phyloP scores from a whole-genome alignment of 306 rosid species.

The Macrotyloma uniflorum region DNA sequence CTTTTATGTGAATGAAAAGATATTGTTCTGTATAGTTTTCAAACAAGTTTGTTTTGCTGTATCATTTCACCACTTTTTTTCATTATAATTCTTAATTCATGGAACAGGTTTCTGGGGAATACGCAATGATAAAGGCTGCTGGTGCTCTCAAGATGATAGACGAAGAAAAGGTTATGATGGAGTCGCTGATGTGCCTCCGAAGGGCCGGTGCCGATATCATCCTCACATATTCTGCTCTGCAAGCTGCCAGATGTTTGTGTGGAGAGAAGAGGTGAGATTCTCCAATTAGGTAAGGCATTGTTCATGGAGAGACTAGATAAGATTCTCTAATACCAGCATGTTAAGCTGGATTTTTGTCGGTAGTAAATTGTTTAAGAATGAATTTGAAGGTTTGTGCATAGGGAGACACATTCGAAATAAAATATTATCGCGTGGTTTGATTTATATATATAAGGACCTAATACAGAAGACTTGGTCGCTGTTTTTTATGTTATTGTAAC shows the following conservation, averaged over 20 bases:
- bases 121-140: constrained; percentile 93
- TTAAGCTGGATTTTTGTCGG: not conserved
- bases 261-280: constrained; percentile 74
- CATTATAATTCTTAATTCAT: not conserved
- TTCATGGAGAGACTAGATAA: constrained; percentile 69
- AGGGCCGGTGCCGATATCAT: constrained; percentile 95
- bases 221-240: constrained; percentile 89
- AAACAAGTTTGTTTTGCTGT: not conserved
- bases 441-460: not conserved
- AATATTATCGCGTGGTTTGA: not conserved
- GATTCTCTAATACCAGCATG: constrained; percentile 15
- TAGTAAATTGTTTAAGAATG: not conserved
- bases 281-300: not conserved
- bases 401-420: not conserved
- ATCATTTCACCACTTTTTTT: not conserved
- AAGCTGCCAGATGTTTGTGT: constrained; percentile 83
- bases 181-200: constrained; percentile 86
- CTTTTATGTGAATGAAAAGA: constrained; percentile 12
- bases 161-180: constrained; percentile 94
- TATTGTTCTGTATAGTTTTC: constrained; percentile 3
- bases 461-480: not conserved
- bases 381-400: not conserved
- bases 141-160: constrained; percentile 89
- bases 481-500: not conserved
- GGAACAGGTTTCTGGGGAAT: constrained; percentile 93